Conservation (phyloP, 148 eudicot genomes). For the Dianthus caryophyllus region DNA sequence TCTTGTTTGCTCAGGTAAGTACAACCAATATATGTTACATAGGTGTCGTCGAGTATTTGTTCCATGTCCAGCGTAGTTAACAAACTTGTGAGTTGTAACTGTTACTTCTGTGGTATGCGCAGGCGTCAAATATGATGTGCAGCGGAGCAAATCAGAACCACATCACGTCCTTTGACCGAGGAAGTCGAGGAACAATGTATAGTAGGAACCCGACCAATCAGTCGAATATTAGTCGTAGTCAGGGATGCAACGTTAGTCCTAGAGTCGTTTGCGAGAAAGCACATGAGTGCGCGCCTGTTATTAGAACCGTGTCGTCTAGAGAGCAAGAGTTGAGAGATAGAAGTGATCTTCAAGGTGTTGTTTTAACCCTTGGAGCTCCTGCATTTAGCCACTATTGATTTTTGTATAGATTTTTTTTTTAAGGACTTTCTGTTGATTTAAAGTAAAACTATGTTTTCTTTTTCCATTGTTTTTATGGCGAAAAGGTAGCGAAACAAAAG, state of each 20-base stretch:
- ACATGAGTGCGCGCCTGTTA: slow-evolving; percentile 25
- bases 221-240: neutral
- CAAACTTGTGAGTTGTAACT: neutral
- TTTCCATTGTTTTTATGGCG: no score
- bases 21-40: no score
- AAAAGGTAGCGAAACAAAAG: no score
- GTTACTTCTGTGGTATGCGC: neutral
- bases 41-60: no score
- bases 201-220: slow-evolving; percentile 17
- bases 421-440: neutral
- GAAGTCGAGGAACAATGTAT: slow-evolving; percentile 8
- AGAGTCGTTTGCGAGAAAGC: slow-evolving; percentile 20
- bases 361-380: slow-evolving; percentile 79
- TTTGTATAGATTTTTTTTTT: slow-evolving; percentile 4
- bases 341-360: slow-evolving; percentile 72
- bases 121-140: slow-evolving; percentile 49
- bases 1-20: slow-evolving; percentile 72
- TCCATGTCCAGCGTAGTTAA: neutral
- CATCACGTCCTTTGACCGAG: slow-evolving; percentile 21
- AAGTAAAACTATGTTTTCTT: neutral
- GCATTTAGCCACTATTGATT: slow-evolving; percentile 27
- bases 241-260: neutral
- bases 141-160: slow-evolving; percentile 33
- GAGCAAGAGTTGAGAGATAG: slow-evolving; percentile 33
- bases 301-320: slow-evolving; percentile 15